A percentile compares a stretch with the other conserved stretches of the same genome.
phyloP scores from a whole-genome alignment of 2,329 filamentous ascomycete species.

The Xylaria arbuscula region DNA sequence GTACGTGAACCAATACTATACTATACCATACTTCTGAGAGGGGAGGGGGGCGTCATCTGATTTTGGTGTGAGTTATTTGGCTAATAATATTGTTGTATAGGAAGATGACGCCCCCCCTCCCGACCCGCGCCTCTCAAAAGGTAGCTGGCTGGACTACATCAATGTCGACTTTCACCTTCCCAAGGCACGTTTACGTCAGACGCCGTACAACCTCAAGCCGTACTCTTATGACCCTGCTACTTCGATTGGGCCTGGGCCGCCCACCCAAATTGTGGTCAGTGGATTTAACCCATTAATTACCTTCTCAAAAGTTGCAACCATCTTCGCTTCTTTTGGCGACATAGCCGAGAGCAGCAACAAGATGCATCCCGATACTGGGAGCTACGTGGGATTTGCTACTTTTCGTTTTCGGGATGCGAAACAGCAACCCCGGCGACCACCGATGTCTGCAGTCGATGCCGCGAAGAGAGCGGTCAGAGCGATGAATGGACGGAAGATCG shows the following conservation, averaged over 20 bases:
- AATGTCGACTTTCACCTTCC: conserved; percentile 75
- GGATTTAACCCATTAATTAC: conserved; percentile 93
- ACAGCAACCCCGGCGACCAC: conserved; percentile 60
- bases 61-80: conserved; percentile 61
- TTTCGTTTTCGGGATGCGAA: conserved; percentile 86
- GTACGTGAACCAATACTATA: conserved; percentile 64
- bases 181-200: conserved; percentile 76
- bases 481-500: conserved; percentile 83
- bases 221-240: conserved; percentile 85
- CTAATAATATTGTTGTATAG: conserved; percentile 76
- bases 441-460: conserved; percentile 78
- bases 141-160: conserved; percentile 74
- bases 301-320: conserved; percentile 78
- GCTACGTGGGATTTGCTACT: conserved; percentile 91
- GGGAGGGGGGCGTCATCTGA: conserved; percentile 72
- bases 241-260: conserved; percentile 88
- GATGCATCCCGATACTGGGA: conserved; percentile 93
- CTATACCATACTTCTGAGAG: conserved; percentile 54
- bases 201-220: conserved; percentile 82
- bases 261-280: conserved; percentile 91
- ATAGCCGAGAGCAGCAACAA: conserved; percentile 93
- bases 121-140: conserved; percentile 83
- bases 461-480: conserved; percentile 83
- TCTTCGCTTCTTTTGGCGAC: conserved; percentile 85
- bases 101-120: conserved; percentile 81